Percentiles rank a stretch among this genome's conserved stretches.
Evolutionary conservation across 352 stramenopile species (phyloP).

Genomic region (Pythium aphanidermatum): DNA sequence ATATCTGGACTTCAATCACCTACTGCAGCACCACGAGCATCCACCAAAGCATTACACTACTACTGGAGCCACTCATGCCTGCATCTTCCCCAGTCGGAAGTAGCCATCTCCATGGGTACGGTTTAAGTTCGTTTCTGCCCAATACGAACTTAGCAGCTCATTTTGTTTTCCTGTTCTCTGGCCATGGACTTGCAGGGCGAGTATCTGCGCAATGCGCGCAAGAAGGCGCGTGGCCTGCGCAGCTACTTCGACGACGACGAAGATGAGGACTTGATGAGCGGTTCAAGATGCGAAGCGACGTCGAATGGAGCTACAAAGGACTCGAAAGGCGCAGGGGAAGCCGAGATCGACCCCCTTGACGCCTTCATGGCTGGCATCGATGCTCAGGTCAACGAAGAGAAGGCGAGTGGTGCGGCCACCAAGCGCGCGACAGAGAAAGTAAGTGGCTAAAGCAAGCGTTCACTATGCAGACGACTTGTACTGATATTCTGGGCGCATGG

Average conservation of each 20-base stretch:
- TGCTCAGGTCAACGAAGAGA: slow-evolving; percentile 56
- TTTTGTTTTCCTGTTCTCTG: too few relatives aligned
- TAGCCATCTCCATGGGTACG: too few relatives aligned
- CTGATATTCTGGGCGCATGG: too few relatives aligned
- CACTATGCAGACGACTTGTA: too few relatives aligned
- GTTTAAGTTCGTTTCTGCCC: too few relatives aligned
- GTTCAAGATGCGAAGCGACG: not conserved
- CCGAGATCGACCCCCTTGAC: slow-evolving; percentile 76
- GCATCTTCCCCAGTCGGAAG: too few relatives aligned
- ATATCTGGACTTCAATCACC: too few relatives aligned
- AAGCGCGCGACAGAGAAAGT: slow-evolving; percentile 26
- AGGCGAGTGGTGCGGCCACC: slow-evolving; percentile 10
- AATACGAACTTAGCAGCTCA: too few relatives aligned
- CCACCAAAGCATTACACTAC: too few relatives aligned
- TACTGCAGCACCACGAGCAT: too few relatives aligned
- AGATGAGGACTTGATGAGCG: slow-evolving; percentile 22
- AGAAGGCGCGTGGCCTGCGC: slow-evolving; percentile 31
- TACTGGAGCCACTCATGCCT: too few relatives aligned
- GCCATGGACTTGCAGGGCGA: slow-evolving; percentile 45
- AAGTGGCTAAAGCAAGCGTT: not conserved
- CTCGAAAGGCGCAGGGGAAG: not conserved
- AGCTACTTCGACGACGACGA: slow-evolving; percentile 73
- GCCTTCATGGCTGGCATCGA: slow-evolving; percentile 84
- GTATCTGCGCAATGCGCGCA: slow-evolving; percentile 54
- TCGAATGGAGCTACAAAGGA: not conserved